These are phyloP conservation scores for Rhodamnia rubescens DNA, from an alignment of 345 rosid genomes.

Conservation along the genomic window DNA sequence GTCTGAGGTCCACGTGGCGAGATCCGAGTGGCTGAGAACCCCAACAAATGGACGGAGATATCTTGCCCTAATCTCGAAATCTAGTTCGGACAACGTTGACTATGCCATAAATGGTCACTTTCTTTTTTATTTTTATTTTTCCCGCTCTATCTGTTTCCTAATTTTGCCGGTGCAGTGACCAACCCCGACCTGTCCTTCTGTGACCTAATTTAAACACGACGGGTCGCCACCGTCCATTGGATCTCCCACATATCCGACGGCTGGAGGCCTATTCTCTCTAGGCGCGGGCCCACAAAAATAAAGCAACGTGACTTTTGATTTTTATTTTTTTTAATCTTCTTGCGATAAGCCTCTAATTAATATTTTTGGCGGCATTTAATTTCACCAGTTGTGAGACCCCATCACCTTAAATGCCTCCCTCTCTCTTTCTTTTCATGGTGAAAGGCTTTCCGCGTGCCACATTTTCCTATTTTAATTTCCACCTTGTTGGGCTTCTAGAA, in stretches of 20 bases:
- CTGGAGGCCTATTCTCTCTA: neutral
- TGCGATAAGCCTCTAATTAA: neutral
- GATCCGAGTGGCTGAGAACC: neutral
- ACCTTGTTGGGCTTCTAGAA: neutral
- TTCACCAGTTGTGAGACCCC: neutral
- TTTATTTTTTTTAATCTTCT: neutral
- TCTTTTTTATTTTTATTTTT: neutral
- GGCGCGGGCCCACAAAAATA: neutral
- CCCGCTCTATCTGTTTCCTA: neutral
- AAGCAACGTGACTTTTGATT: neutral
- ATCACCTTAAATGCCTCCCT: neutral
- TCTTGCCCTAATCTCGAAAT: neutral
- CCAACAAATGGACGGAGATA: neutral
- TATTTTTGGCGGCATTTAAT: neutral
- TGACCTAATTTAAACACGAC: neutral
- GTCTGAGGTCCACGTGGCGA: neutral
- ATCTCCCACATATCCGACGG: neutral
- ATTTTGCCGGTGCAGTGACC: neutral
- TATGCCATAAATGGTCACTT: neutral
- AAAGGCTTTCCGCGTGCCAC: neutral
- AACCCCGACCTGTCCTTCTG: neutral
- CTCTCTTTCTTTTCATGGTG: neutral
- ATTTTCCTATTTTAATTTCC: neutral
- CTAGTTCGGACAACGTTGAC: slow-evolving; percentile 9
- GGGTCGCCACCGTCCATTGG: neutral